Conservation (phyloP, 2,329 filamentous ascomycete species). For the Stachybotrys chlorohalonatus region DNA sequence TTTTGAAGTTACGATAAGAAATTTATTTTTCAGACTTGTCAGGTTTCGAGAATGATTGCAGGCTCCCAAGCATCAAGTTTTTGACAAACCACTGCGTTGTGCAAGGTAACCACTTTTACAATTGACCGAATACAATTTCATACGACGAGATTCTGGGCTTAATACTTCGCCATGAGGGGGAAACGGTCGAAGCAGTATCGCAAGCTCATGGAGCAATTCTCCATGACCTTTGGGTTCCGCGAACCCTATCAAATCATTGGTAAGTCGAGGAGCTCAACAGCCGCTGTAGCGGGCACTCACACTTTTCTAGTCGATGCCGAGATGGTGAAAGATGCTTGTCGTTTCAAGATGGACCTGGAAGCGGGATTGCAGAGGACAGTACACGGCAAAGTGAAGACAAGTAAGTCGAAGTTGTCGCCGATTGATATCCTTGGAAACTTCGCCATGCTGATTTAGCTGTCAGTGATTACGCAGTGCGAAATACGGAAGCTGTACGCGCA, state of each 20-base stretch:
- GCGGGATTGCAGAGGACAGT: constrained; percentile 71
- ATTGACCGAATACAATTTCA: too few relatives aligned
- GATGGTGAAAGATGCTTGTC: constrained; percentile 71
- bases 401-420: constrained; percentile 32
- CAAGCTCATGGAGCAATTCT: constrained; percentile 92
- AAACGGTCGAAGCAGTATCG: constrained; percentile 47
- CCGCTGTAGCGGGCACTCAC: constrained; percentile 8
- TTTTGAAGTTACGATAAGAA: constrained; percentile 23
- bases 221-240: constrained; percentile 79
- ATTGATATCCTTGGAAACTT: background rate
- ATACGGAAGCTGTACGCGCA: constrained; percentile 69
- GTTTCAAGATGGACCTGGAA: constrained; percentile 84
- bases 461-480: constrained; percentile 73
- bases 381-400: constrained; percentile 77
- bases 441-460: background rate
- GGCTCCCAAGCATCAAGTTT: background rate
- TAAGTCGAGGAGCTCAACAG: constrained; percentile 22
- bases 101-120: too few relatives aligned
- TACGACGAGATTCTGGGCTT: too few relatives aligned
- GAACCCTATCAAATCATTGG: constrained; percentile 86
- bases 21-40: constrained; percentile 21
- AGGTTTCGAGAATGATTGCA: constrained; percentile 1
- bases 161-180: constrained; percentile 32
- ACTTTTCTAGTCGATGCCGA: constrained; percentile 61
- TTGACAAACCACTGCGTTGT: too few relatives aligned